A percentile compares a stretch with the other conserved stretches of the same genome.
Evolutionary conservation across 768 basidiomycete genomes (phyloP).

Genomic region (Porpolomopsis calyptriformis): DNA sequence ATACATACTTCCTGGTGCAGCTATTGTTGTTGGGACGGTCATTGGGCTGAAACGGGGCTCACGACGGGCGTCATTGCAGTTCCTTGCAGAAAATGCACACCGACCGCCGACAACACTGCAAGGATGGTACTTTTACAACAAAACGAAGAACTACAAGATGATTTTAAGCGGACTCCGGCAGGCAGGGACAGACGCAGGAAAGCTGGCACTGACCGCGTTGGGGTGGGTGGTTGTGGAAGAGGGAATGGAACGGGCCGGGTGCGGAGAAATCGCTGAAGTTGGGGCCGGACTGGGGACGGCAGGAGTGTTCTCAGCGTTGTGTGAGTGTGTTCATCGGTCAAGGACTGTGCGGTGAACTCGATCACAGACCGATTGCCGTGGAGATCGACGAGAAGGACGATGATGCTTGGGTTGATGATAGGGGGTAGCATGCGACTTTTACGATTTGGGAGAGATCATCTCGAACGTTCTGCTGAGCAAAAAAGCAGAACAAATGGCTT

Average conservation of each 20-base stretch:
- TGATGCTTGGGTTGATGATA: conserved; percentile 45
- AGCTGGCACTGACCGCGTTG: conserved; percentile 31
- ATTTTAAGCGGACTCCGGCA: conserved; percentile 62
- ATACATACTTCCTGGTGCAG: conserved; percentile 51
- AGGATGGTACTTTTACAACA: conserved; percentile 95
- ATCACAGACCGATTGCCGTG: conserved; percentile 47
- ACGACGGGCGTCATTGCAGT: conserved; percentile 60
- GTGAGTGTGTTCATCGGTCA: conserved; percentile 29
- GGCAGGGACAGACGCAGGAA: conserved; percentile 46
- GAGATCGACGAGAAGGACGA: conserved; percentile 35
- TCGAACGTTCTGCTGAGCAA: conserved; percentile 10
- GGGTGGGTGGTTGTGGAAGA: conserved; percentile 38
- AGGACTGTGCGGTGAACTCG: background rate
- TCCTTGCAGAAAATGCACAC: conserved; percentile 90
- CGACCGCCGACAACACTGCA: conserved; percentile 73
- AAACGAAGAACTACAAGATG: conserved; percentile 88
- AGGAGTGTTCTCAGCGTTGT: conserved; percentile 42
- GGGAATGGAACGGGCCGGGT: conserved; percentile 27
- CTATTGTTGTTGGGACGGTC: conserved; percentile 48
- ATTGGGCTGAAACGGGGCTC: conserved; percentile 70
- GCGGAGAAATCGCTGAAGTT: conserved; percentile 34
- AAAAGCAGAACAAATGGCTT: conserved; percentile 5
- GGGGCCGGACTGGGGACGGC: conserved; percentile 61
- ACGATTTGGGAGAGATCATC: conserved; percentile 24
- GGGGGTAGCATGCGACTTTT: conserved; percentile 45